Conservation (phyloP, 345 rosid species). For the Cardamine resedifolia region DNA sequence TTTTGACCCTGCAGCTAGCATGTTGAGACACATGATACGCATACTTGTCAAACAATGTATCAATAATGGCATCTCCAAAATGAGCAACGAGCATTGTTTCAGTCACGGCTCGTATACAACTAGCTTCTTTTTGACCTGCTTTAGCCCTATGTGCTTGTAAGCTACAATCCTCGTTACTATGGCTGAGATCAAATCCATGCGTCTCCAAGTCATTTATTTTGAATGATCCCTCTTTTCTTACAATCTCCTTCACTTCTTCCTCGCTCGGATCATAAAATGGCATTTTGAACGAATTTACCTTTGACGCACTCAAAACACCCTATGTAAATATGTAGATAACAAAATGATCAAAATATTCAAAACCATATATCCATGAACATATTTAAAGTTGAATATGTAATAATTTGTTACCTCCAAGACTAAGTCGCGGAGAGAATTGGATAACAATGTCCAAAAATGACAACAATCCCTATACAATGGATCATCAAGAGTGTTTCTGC, state of each 20-base stretch:
- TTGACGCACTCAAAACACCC: background rate
- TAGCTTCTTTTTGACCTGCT: slow-evolving; percentile 37
- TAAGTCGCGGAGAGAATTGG: background rate
- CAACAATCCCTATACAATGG: background rate
- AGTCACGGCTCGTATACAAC: slow-evolving; percentile 47
- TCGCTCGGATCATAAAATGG: slow-evolving; percentile 5
- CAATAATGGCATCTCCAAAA: slow-evolving; percentile 45
- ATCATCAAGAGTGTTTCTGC: background rate
- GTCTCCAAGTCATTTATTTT: slow-evolving; percentile 24
- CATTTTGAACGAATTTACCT: slow-evolving; percentile 38
- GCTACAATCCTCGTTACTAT: background rate
- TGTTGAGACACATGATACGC: background rate
- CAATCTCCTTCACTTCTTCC: slow-evolving; percentile 32
- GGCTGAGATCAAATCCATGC: slow-evolving; percentile 17
- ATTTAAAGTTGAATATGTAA: background rate
- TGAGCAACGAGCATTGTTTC: slow-evolving; percentile 58
- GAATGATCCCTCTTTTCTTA: slow-evolving; percentile 42
- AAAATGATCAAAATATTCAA: background rate
- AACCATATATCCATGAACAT: background rate
- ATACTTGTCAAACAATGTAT: slow-evolving; percentile 32
- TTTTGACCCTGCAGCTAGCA: background rate
- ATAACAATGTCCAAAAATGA: background rate
- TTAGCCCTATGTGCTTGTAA: slow-evolving; percentile 20
- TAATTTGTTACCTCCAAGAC: background rate
- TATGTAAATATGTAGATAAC: too few species aligned